These are phyloP conservation scores for Pythium aquatile DNA, from an alignment of 352 stramenopile genomes.

Conservation along the genomic window DNA sequence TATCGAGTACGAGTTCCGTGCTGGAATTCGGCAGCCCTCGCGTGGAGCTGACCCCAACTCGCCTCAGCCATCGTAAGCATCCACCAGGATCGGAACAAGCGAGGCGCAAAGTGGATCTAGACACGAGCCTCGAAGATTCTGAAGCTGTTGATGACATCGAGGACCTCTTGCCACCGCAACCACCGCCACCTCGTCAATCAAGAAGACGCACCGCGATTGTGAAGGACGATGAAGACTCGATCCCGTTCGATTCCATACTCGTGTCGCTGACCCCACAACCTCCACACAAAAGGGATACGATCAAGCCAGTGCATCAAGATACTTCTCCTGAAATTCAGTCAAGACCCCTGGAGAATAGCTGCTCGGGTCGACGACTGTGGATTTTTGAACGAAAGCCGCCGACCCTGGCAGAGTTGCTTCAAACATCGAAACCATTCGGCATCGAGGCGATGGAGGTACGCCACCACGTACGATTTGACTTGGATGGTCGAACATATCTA, in stretches of 20 bases:
- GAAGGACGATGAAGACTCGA: conserved; percentile 48
- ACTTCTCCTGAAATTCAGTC: background rate
- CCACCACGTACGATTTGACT: background rate
- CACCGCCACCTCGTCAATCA: conserved; percentile 9
- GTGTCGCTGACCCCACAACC: conserved; percentile 57
- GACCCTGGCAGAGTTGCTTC: conserved; percentile 38
- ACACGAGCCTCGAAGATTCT: conserved; percentile 33
- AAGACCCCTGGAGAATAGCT: too few species aligned
- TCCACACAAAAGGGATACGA: conserved; percentile 9
- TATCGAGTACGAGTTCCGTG: conserved; percentile 34
- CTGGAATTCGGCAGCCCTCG: conserved; percentile 54
- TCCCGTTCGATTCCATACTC: conserved; percentile 34
- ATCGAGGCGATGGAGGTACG: conserved; percentile 47
- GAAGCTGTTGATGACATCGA: conserved; percentile 55
- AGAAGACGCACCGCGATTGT: conserved; percentile 3
- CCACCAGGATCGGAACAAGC: background rate
- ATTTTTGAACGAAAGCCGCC: conserved; percentile 45
- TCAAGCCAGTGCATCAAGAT: background rate
- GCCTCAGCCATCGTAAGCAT: background rate
- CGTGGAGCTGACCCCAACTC: conserved; percentile 9
- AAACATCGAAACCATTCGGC: conserved; percentile 41
- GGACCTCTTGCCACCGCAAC: conserved; percentile 54
- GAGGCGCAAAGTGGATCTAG: conserved; percentile 6
- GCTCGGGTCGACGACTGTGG: conserved; percentile 33
- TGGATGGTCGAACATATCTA: too few species aligned